A percentile compares a stretch with the other conserved stretches of the same genome.
These are phyloP conservation scores for Cadophora sp. DNA, from an alignment of 2,329 filamentous ascomycete species.

Conservation along the genomic window DNA sequence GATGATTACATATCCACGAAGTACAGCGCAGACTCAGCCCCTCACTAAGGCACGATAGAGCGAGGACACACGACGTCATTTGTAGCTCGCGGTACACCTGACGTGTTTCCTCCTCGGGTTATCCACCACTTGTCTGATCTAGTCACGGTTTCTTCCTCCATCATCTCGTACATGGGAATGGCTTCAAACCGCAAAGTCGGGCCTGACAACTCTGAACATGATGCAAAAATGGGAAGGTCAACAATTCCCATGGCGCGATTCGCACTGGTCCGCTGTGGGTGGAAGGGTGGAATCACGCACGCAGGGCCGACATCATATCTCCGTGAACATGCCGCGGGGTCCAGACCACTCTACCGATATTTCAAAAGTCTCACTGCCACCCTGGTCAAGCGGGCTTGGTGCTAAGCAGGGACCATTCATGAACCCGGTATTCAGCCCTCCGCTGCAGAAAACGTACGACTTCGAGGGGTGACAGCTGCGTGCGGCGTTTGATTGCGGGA, in stretches of 20 bases:
- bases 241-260: too few relatives aligned
- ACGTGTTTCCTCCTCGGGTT: neutral
- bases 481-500: neutral
- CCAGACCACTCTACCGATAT: neutral
- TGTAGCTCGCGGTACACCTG: neutral
- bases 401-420: neutral
- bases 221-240: slow-evolving; percentile 1
- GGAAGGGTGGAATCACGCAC: neutral
- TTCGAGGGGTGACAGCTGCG: neutral
- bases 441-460: slow-evolving; percentile 5
- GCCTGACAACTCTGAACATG: neutral
- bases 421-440: neutral
- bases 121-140: neutral
- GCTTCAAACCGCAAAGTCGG: neutral
- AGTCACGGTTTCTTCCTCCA: neutral
- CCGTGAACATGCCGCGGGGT: neutral
- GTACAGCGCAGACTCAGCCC: slow-evolving; percentile 8
- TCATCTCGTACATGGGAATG: neutral
- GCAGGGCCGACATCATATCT: slow-evolving; percentile 6
- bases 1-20: neutral
- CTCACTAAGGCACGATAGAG: neutral
- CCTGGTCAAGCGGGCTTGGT: neutral
- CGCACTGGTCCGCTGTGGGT: too few relatives aligned
- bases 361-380: neutral
- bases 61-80: slow-evolving; percentile 6